Evolutionary conservation across 768 basidiomycete species (phyloP).

Genomic region (Phanerodontia chrysosporium): DNA sequence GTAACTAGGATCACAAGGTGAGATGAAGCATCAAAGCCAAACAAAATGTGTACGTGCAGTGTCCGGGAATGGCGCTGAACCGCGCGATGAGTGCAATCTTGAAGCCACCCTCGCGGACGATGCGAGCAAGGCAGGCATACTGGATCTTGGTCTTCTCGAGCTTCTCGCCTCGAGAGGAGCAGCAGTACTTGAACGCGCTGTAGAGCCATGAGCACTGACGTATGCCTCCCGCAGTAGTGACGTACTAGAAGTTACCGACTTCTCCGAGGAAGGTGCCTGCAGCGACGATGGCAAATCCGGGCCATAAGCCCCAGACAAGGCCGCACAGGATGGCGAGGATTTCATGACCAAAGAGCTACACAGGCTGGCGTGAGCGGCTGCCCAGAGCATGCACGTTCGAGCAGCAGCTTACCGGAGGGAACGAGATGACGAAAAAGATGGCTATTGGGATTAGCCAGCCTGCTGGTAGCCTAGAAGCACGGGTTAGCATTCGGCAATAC

Average conservation of each 20-base stretch:
- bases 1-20: slow-evolving; percentile 49
- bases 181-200: slow-evolving; percentile 83
- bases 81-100: slow-evolving; percentile 74
- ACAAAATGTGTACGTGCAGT: slow-evolving; percentile 47
- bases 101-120: slow-evolving; percentile 87
- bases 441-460: slow-evolving; percentile 43
- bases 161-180: slow-evolving; percentile 71
- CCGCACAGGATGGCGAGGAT: slow-evolving; percentile 87
- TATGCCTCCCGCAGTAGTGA: slow-evolving; percentile 7
- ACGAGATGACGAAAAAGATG: slow-evolving; percentile 40
- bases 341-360: slow-evolving; percentile 88
- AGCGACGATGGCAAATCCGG: slow-evolving; percentile 82
- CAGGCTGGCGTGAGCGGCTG: too few species aligned
- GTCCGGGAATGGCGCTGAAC: slow-evolving; percentile 81
- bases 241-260: slow-evolving; percentile 83
- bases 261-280: slow-evolving; percentile 84
- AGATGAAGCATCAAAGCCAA: background rate
- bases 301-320: slow-evolving; percentile 84
- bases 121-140: slow-evolving; percentile 45
- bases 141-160: slow-evolving; percentile 37
- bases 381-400: background rate
- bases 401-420: slow-evolving; percentile 30
- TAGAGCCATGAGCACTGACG: background rate
- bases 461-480: slow-evolving; percentile 18
- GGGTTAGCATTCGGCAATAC: slow-evolving; percentile 1